Percentiles rank a stretch among this genome's conserved stretches.
Conservation (phyloP, 179 eudicot genomes). For the Vitellaria paradoxa region DNA sequence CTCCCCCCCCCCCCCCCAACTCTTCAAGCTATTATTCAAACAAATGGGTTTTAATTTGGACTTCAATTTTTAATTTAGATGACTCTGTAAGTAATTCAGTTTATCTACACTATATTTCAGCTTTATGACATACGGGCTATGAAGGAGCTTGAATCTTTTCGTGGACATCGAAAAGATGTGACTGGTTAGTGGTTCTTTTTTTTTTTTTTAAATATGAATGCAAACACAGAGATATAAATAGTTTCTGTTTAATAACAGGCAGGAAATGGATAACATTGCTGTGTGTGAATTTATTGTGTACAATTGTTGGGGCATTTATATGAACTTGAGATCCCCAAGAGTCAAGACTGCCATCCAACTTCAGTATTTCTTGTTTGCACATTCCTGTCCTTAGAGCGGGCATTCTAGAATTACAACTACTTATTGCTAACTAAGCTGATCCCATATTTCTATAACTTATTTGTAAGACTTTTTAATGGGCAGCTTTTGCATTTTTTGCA, state of each 20-base stretch:
- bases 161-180: conserved; percentile 93
- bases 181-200: conserved; percentile 51
- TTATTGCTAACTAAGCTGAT: too few species aligned
- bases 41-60: neutral
- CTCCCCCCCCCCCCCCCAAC: too few species aligned
- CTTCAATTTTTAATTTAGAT: conserved; percentile 1
- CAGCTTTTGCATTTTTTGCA: too few species aligned
- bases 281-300: neutral
- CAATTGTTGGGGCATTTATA: neutral
- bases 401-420: neutral
- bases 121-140: conserved; percentile 96
- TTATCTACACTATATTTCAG: conserved; percentile 35
- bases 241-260: too few species aligned
- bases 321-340: neutral
- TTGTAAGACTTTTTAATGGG: too few species aligned
- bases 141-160: conserved; percentile 97
- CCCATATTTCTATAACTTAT: too few species aligned
- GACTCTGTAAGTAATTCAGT: neutral
- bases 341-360: too few species aligned
- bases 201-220: too few species aligned
- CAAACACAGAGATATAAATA: too few species aligned
- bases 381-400: neutral
- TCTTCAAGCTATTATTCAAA: neutral
- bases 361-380: neutral
- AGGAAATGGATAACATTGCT: too few species aligned